Percentiles rank a stretch among this genome's conserved stretches.
Evolutionary conservation across 2,329 filamentous ascomycete genomes (phyloP).

Genomic region (Aspergillus aculeatus): DNA sequence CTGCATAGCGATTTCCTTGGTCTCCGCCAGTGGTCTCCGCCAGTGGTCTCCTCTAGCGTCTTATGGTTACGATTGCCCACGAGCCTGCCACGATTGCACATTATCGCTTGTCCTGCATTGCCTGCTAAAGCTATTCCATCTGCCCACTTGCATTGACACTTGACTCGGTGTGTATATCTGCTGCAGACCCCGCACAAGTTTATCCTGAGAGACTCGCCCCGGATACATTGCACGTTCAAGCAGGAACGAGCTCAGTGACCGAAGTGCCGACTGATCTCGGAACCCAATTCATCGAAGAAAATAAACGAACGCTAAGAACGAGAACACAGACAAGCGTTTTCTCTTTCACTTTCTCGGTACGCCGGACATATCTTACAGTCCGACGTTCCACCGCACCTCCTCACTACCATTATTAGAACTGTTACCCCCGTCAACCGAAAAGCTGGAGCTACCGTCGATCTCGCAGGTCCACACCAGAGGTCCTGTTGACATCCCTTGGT

Average conservation of each 20-base stretch:
- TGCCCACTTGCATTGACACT: conserved; percentile 15
- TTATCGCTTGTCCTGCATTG: conserved; percentile 28
- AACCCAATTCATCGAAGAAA: not conserved
- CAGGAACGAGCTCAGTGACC: not conserved
- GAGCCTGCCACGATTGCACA: conserved; percentile 32
- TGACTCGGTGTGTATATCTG: conserved; percentile 3
- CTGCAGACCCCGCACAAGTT: conserved; percentile 11
- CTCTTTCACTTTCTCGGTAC: conserved; percentile 11
- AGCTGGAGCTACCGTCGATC: conserved; percentile 90
- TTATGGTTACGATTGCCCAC: conserved; percentile 35
- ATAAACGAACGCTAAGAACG: not conserved
- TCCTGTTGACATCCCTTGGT: conserved; percentile 68
- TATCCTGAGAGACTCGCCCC: not conserved
- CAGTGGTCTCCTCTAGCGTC: conserved; percentile 23
- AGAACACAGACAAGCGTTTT: not conserved
- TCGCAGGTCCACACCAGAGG: conserved; percentile 79
- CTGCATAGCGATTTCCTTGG: conserved; percentile 22
- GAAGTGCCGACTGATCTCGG: not conserved
- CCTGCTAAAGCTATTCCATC: conserved; percentile 17
- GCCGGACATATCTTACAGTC: conserved; percentile 23
- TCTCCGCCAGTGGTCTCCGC: conserved; percentile 19
- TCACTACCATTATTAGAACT: conserved; percentile 26
- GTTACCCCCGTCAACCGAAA: conserved; percentile 64
- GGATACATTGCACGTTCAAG: conserved; percentile 9
- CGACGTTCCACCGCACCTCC: conserved; percentile 20